Evolutionary conservation across 352 stramenopile species (phyloP).

Genomic region (Phytophthora cryptogea): DNA sequence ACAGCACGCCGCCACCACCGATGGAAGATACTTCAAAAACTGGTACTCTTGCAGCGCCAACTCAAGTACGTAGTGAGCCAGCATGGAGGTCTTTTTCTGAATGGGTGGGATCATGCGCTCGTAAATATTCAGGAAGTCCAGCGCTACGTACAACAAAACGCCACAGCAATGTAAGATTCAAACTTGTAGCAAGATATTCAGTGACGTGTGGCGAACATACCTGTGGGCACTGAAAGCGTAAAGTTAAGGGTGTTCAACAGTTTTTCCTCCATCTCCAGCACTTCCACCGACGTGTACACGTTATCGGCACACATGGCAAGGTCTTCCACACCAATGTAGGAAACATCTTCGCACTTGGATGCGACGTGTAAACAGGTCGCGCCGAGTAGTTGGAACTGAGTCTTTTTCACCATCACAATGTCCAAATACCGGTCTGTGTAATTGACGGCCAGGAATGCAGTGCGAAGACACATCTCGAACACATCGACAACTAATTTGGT

Average conservation of each 20-base stretch:
- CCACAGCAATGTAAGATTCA: conserved; percentile 8
- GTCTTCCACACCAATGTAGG: conserved; percentile 92
- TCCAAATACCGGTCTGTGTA: conserved; percentile 91
- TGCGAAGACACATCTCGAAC: conserved; percentile 92
- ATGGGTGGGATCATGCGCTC: conserved; percentile 86
- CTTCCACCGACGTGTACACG: conserved; percentile 88
- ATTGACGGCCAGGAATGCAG: conserved; percentile 90
- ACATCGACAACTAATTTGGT: conserved; percentile 82
- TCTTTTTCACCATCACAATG: conserved; percentile 90
- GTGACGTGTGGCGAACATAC: conserved; percentile 31
- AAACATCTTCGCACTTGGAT: conserved; percentile 92
- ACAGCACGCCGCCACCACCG: conserved; percentile 83
- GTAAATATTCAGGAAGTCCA: conserved; percentile 92
- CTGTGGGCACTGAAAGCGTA: conserved; percentile 87
- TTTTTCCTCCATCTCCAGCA: conserved; percentile 92
- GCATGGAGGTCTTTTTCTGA: conserved; percentile 83
- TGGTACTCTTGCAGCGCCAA: conserved; percentile 89
- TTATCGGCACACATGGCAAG: conserved; percentile 92
- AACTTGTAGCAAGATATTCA: background rate
- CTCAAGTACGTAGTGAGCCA: conserved; percentile 90
- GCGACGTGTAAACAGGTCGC: conserved; percentile 91
- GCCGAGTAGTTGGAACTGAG: conserved; percentile 88
- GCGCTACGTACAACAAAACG: conserved; percentile 35
- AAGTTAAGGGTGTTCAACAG: conserved; percentile 93
- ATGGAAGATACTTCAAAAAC: conserved; percentile 86